Evolutionary conservation across 2,329 filamentous ascomycete genomes (phyloP), one percentile per base, ranked within the genome.

Genomic region (Cladorrhinum sp.): DNA sequence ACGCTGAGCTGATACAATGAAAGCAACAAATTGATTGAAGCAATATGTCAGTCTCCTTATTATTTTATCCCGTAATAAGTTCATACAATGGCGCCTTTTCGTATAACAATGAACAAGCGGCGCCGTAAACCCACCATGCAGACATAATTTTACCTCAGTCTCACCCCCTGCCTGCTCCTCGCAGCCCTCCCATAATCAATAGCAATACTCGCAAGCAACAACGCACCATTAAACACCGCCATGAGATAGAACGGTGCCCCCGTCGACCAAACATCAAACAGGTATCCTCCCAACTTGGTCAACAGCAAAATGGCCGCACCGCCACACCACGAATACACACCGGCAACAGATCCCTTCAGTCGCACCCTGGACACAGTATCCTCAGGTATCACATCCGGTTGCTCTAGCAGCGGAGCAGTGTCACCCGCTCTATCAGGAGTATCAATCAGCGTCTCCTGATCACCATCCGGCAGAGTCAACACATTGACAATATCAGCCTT

Each of bases 171-270:
- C 54, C 56, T 57, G 62, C 61, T 68, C 29, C 50, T 64, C 10
- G 61, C 59, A 1, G 75, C 70, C 36, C 73, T 73, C 4, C 74
- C 75, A 2, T 81, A 71, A 68, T 85, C 82, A 65, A 85, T 78
- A 3, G 72, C 73, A 57, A 86, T 62, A 60, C 78, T 82, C 16
- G 79, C 81, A 6, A 86, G 70, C 12, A 96, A 77, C 58, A 97
- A 74, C 1, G 91, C 65, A 0, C 76, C 90, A 71, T 98, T 98
- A 73, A 98, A 98, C 0, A 79, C 78, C 0, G 93, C 92, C 88
- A 99, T 93, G 81, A 98, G 88, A 72, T 92, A 96, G 73, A 99
- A 98, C 0, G 95, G 95, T 10, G 91, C 90, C 0, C 90, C 90
- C 2, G 82, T 81, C 1, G 87, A 88, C 57, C 87, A 78, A 20